A percentile compares a stretch with the other conserved stretches of the same genome.
phyloP scores from a whole-genome alignment of 371 early-diverging fungal species.

The Syncephalastrum monosporum region DNA sequence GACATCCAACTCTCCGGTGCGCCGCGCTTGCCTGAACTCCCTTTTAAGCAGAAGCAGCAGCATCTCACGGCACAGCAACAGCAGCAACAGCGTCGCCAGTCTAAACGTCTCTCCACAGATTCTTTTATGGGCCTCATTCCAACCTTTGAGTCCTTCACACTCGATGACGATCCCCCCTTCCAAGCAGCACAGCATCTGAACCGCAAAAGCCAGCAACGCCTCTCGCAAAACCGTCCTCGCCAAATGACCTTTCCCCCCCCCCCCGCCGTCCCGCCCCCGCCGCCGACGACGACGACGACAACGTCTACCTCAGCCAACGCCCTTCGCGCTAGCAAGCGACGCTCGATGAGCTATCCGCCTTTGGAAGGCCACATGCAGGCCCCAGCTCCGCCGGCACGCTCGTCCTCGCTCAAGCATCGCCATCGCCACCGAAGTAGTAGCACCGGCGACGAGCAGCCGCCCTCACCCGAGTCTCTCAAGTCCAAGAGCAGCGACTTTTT shows the following conservation, averaged over 20 bases:
- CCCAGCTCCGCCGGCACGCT: constrained; percentile 21
- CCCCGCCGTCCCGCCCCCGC: constrained; percentile 16
- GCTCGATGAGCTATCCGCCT: constrained; percentile 18
- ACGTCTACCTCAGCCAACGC: neutral
- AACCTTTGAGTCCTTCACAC: constrained; percentile 25
- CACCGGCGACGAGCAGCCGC: constrained; percentile 2
- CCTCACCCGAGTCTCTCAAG: constrained; percentile 8
- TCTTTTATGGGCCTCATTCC: constrained; percentile 31
- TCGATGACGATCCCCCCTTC: constrained; percentile 17
- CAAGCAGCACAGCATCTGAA: constrained; percentile 8
- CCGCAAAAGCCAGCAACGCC: constrained; percentile 10
- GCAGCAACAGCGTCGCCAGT: constrained; percentile 3
- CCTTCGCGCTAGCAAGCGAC: constrained; percentile 10
- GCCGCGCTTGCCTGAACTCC: constrained; percentile 40
- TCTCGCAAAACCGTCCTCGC: constrained; percentile 11
- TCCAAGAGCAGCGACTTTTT: constrained; percentile 16
- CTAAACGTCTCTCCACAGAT: constrained; percentile 20
- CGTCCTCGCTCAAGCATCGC: constrained; percentile 23
- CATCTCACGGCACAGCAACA: constrained; percentile 6
- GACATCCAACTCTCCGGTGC: constrained; percentile 43
- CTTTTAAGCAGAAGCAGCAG: constrained; percentile 27
- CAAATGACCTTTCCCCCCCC: constrained; percentile 29
- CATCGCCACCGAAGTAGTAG: constrained; percentile 2
- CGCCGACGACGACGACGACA: too few species aligned
- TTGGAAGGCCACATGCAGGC: constrained; percentile 1